Base-by-base conservation (phyloP, 129 eudicot genomes). In the Saussurea involucrata region DNA sequence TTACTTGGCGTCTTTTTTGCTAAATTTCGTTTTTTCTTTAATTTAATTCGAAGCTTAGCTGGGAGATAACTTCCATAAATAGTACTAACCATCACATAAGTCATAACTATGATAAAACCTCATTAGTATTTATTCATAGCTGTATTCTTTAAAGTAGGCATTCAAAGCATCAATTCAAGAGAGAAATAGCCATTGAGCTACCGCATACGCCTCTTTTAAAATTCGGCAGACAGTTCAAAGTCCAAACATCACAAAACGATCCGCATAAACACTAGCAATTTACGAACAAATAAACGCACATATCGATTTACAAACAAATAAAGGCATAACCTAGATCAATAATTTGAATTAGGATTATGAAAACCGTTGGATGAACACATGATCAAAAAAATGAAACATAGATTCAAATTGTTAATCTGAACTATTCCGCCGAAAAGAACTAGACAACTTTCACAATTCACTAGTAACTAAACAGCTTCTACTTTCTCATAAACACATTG, bases 181-280 rank as follows among this genome's bases (percentile, higher is more conserved):
- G 15, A 71, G 34, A 71, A 21, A 25, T 10, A 25, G 40, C 33
- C 61, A 22, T 40, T 24, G 42, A 27, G 18, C 74, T 70, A 42
- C 64, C 44, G 24, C 75, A 76, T 46, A 66, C 53, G 31, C 12
- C 63, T 15, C 21, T 3, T 25, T 42, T 40, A 40, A 22, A 73
- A 27, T 57, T 40, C 66, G 3, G 32, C 42, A 24, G 25, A 64
- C 18, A 65, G 63, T 32, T 65, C 31, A 64, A 64, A 65, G 63
- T 32, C 44, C 31, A 64, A 64, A 64, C 8, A 75, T 75, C 79
- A 61, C 70, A 75, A 8, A 75, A 40, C 64, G 79, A 75, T 65
- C 79, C n/a, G 34, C 68, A 24, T 46, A 20, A 46, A 33, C 73
- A 15, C 53, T 57, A 8, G 22, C 6, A 68, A 24, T 29, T 55